phyloP scores from a whole-genome alignment of 768 basidiomycete species.

The Xerocomellus chrysenteron region DNA sequence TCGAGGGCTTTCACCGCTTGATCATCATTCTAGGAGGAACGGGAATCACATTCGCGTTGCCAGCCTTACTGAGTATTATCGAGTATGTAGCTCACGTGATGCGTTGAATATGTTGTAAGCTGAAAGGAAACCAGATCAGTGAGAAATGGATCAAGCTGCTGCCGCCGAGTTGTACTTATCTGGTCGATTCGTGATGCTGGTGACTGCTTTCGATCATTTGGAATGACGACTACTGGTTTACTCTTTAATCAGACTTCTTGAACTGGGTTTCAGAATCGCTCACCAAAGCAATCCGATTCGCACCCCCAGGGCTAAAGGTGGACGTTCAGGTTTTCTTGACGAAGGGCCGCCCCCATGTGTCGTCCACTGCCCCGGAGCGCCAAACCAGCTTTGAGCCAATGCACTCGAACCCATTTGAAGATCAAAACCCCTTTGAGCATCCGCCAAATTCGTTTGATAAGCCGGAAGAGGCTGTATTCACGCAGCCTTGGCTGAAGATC shows the following conservation, averaged over 20 bases:
- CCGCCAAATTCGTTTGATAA: background rate
- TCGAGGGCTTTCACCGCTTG: background rate
- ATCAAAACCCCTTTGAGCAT: background rate
- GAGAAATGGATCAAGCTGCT: conserved; percentile 22
- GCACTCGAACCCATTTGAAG: background rate
- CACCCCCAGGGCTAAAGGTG: conserved; percentile 14
- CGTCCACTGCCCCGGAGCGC: background rate
- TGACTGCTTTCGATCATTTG: conserved; percentile 15
- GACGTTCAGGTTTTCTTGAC: conserved; percentile 19
- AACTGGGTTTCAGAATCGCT: conserved; percentile 14
- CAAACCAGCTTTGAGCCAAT: conserved; percentile 2
- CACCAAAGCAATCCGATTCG: conserved; percentile 12
- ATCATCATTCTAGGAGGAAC: conserved; percentile 41
- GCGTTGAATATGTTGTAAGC: background rate
- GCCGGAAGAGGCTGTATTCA: background rate
- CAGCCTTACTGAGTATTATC: conserved; percentile 44
- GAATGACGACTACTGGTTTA: background rate
- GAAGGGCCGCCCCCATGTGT: background rate
- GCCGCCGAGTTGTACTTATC: conserved; percentile 38
- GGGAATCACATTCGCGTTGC: conserved; percentile 47
- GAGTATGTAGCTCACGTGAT: conserved; percentile 29
- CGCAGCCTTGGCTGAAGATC: conserved; percentile 22
- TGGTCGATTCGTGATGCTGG: conserved; percentile 44
- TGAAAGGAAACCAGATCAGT: conserved; percentile 4
- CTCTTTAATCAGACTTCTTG: conserved; percentile 8